Conservation (phyloP, 768 basidiomycete genomes). For the Scleroderma bovista region DNA sequence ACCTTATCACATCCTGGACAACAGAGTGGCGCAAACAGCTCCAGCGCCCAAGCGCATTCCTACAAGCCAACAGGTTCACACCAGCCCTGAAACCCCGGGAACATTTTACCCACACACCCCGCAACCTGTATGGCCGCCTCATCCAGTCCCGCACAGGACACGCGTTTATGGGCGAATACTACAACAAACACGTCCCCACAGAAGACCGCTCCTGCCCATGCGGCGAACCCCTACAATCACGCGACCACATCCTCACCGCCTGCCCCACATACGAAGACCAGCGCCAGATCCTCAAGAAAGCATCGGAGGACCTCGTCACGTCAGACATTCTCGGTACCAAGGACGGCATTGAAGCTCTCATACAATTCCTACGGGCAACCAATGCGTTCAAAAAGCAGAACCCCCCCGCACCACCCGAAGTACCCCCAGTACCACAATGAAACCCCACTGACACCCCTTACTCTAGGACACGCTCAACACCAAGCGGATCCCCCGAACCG, state of each 20-base stretch:
- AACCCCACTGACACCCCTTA: too few species aligned
- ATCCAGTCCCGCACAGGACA: background rate
- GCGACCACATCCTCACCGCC: background rate
- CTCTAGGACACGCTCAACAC: too few species aligned
- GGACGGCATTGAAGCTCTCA: background rate
- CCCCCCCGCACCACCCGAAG: too few species aligned
- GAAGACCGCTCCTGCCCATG: background rate
- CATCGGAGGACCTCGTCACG: background rate
- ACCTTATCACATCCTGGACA: too few species aligned
- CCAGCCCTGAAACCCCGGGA: background rate
- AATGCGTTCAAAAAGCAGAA: background rate
- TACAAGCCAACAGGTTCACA: too few species aligned
- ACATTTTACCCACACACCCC: background rate
- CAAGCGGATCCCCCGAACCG: too few species aligned
- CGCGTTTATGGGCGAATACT: background rate
- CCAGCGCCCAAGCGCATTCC: too few species aligned
- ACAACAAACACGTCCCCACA: background rate
- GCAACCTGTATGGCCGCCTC: background rate
- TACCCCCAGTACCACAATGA: too few species aligned
- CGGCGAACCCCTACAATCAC: background rate
- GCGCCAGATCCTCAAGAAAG: background rate
- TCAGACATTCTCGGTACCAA: background rate
- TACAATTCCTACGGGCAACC: background rate
- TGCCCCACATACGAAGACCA: background rate
- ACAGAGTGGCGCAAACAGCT: background rate